Percentiles rank a stretch among this genome's conserved stretches.
Evolutionary conservation across 176 grass and related monocot genomes (phyloP).

Genomic region (Phoenix dactylifera): DNA sequence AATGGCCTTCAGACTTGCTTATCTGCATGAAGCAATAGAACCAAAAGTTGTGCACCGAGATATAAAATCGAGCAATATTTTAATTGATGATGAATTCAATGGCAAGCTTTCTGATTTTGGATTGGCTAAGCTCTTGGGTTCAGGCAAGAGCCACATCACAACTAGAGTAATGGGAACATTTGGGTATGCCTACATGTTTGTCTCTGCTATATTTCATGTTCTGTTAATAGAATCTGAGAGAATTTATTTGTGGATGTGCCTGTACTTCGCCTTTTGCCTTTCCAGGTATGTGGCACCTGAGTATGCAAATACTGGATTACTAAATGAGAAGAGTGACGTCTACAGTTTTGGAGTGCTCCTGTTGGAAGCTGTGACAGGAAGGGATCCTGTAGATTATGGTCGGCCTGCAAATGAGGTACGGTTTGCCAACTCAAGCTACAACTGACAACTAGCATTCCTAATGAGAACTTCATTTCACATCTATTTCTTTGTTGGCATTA

Average conservation of each 20-base stretch:
- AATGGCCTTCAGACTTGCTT: conserved; percentile 66
- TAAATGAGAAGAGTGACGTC: conserved; percentile 99
- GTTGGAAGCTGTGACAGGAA: conserved; percentile 87
- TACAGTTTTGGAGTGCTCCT: conserved; percentile 95
- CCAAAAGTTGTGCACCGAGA: conserved; percentile 97
- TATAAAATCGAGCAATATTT: conserved; percentile 99
- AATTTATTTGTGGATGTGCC: neutral
- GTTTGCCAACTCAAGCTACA: neutral
- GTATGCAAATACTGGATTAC: conserved; percentile 92
- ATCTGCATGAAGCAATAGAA: conserved; percentile 99
- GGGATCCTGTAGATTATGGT: conserved; percentile 84
- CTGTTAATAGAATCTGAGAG: neutral
- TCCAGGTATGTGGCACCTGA: conserved; percentile 91
- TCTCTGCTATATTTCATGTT: neutral
- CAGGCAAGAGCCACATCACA: conserved; percentile 88
- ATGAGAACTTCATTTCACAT: too few species aligned
- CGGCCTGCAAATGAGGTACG: conserved; percentile 74
- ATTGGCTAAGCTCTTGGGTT: conserved; percentile 89
- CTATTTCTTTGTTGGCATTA: too few species aligned
- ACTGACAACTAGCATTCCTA: neutral
- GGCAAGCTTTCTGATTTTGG: conserved; percentile 95
- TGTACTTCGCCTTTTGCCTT: conserved; percentile 20
- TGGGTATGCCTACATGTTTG: conserved; percentile 41
- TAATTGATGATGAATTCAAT: conserved; percentile 94
- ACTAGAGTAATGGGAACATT: conserved; percentile 99